A percentile compares a stretch with the other conserved stretches of the same genome.
Conservation (phyloP, 2,329 filamentous ascomycete species). For the Sclerotinia minor region DNA sequence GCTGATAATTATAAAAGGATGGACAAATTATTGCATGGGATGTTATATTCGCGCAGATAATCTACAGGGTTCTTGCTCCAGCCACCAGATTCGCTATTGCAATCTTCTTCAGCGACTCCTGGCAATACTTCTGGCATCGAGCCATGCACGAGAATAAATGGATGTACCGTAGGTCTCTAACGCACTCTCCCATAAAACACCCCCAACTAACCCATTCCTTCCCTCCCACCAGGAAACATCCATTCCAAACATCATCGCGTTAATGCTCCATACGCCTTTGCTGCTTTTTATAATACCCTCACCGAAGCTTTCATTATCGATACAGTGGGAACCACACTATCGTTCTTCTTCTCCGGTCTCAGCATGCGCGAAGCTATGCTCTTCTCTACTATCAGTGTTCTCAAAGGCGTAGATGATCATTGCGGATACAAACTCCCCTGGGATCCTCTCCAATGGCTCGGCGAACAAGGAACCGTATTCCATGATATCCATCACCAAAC, state of each 20-base stretch:
- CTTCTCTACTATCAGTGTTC: constrained; percentile 81
- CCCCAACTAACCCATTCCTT: background rate
- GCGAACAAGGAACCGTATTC: constrained; percentile 21
- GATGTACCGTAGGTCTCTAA: background rate
- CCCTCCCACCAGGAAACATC: constrained; percentile 60
- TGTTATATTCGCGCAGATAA: background rate
- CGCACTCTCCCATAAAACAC: accelerated
- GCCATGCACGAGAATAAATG: constrained; percentile 87
- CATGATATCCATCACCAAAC: constrained; percentile 26
- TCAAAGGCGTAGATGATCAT: constrained; percentile 96
- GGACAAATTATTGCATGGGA: constrained; percentile 11
- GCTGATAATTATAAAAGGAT: constrained; percentile 8
- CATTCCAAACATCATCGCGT: constrained; percentile 91
- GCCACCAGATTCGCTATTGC: constrained; percentile 71
- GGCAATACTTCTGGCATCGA: constrained; percentile 94
- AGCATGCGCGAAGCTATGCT: constrained; percentile 76
- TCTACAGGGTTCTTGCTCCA: constrained; percentile 69
- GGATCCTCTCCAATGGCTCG: constrained; percentile 58
- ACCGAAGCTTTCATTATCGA: constrained; percentile 88
- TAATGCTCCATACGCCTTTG: constrained; percentile 93
- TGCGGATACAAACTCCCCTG: constrained; percentile 89
- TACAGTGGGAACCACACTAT: constrained; percentile 79
- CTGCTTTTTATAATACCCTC: constrained; percentile 93
- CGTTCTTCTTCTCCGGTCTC: constrained; percentile 77
- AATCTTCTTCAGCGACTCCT: constrained; percentile 78